Percentiles rank a stretch among this genome's conserved stretches.
Conservation (phyloP, 768 basidiomycete species). For the Mycena maculata region DNA sequence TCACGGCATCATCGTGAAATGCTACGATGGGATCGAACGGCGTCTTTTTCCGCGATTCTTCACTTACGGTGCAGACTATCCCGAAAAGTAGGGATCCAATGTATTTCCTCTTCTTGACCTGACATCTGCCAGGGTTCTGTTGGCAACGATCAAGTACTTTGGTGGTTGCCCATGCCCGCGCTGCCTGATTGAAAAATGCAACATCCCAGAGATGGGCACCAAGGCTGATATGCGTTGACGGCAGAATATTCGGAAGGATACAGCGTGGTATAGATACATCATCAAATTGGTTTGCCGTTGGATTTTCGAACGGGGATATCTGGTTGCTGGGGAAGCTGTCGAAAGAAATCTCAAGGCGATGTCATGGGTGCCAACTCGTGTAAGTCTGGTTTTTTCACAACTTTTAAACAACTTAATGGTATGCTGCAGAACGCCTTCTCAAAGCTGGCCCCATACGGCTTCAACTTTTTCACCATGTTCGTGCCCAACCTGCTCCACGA, state of each 20-base stretch:
- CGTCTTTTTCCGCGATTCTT: slow-evolving; percentile 45
- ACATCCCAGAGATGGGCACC: slow-evolving; percentile 44
- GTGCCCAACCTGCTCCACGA: slow-evolving; percentile 51
- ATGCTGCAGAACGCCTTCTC: slow-evolving; percentile 45
- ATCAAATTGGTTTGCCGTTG: background rate
- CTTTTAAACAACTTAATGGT: background rate
- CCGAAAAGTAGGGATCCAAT: slow-evolving; percentile 48
- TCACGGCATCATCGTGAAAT: slow-evolving; percentile 46
- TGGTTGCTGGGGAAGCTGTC: slow-evolving; percentile 1
- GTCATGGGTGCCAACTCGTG: slow-evolving; percentile 30
- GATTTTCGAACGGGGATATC: slow-evolving; percentile 16
- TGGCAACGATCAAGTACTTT: slow-evolving; percentile 47
- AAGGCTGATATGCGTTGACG: slow-evolving; percentile 32
- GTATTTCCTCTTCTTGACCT: background rate
- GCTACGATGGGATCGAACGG: slow-evolving; percentile 45
- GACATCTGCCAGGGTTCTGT: slow-evolving; percentile 42
- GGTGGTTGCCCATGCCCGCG: slow-evolving; percentile 52
- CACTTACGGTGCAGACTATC: slow-evolving; percentile 51
- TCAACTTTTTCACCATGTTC: slow-evolving; percentile 42
- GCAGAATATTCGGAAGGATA: slow-evolving; percentile 23
- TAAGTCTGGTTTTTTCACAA: background rate
- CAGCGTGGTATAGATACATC: background rate
- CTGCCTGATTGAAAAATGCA: slow-evolving; percentile 45
- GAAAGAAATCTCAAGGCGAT: slow-evolving; percentile 21
- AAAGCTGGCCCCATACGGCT: slow-evolving; percentile 25